Evolutionary conservation across 257 asterid genomes (phyloP), one percentile per base, ranked within the genome.

Genomic region (Gentiana straminea): DNA sequence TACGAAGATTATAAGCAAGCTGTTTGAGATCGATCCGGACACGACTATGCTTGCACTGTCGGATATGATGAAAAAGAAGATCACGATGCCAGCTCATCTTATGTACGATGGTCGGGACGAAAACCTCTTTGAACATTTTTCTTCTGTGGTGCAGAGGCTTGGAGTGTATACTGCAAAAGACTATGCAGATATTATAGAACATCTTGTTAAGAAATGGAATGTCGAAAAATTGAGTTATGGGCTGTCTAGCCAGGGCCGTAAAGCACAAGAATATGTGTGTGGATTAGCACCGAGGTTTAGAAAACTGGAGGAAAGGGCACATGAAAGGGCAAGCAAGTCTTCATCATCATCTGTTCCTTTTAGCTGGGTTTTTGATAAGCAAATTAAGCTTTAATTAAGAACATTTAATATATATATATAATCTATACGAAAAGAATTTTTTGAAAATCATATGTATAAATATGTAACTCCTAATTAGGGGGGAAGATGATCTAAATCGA

Each of bases 351-450:
- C 35, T 8, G 37, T 57, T 10, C 45, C 52, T 4, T 64, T 64
- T 32, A 57, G 64, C 69, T 64, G 69, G 69, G 58, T 64, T 13
- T 57, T 38, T 41, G 53, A 64, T 13, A 58, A 59, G 46, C 53
- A 57, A 46, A 4, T 54, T 24, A 24, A 24, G 24, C 24, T 24
- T 24, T 24, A 24, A 24, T 24, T 24, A 24, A 24, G 24, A 24
- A 24, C 24, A 24, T 24, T 24, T 24, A 24, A 24, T 24, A 24
- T 24, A 24, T 24, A 24, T 24, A 24, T 24, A 24, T 24, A 24
- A 24, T 24, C 24, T 24, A 24, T 24, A 24, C 24, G 24, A 24
- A 24, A 24, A 24, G 24, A 24, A 24, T 24, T 24, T 24, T 24
- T 24, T 24, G 0, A 0, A 24, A 24, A 24, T 24, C 24, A 24